These are phyloP conservation scores for Alternaria dauci DNA, from an alignment of 2,329 filamentous ascomycete genomes.

Conservation along the genomic window DNA sequence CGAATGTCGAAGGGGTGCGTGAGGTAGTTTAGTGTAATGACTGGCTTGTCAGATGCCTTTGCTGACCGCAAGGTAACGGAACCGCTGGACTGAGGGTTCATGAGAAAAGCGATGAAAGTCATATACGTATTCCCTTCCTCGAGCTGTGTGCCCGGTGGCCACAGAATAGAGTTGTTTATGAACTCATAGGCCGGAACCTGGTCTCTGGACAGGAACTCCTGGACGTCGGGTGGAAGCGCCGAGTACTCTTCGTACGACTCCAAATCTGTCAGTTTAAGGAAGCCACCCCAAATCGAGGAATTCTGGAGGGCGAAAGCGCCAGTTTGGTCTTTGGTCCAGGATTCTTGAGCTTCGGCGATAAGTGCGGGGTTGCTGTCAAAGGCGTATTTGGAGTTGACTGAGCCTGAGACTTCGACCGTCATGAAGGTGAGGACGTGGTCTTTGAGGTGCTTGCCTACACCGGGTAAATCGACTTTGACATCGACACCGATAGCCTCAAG, in stretches of 20 bases:
- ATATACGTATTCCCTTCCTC: conserved; percentile 48
- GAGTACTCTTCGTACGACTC: conserved; percentile 54
- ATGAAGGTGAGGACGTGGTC: conserved; percentile 58
- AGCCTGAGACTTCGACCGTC: conserved; percentile 54
- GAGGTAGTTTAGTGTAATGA: conserved; percentile 64
- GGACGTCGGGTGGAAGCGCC: conserved; percentile 55
- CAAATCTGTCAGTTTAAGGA: conserved; percentile 57
- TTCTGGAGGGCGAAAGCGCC: conserved; percentile 50
- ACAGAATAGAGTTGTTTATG: conserved; percentile 40
- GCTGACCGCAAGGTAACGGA: conserved; percentile 62
- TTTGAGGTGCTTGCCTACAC: conserved; percentile 57
- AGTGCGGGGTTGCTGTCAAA: conserved; percentile 43
- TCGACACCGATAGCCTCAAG: conserved; percentile 54
- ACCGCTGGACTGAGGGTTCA: conserved; percentile 61
- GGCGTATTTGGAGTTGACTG: conserved; percentile 51
- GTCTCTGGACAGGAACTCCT: conserved; percentile 56
- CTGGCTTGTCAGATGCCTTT: conserved; percentile 60
- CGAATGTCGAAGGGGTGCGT: conserved; percentile 63
- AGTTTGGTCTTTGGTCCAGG: conserved; percentile 53
- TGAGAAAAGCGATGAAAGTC: conserved; percentile 55
- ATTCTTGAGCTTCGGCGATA: conserved; percentile 55
- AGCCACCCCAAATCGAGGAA: conserved; percentile 62
- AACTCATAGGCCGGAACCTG: conserved; percentile 68
- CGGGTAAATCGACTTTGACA: conserved; percentile 51
- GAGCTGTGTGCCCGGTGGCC: conserved; percentile 37